phyloP scores from a whole-genome alignment of 305 asterid genomes.

The Salvia sclarea region DNA sequence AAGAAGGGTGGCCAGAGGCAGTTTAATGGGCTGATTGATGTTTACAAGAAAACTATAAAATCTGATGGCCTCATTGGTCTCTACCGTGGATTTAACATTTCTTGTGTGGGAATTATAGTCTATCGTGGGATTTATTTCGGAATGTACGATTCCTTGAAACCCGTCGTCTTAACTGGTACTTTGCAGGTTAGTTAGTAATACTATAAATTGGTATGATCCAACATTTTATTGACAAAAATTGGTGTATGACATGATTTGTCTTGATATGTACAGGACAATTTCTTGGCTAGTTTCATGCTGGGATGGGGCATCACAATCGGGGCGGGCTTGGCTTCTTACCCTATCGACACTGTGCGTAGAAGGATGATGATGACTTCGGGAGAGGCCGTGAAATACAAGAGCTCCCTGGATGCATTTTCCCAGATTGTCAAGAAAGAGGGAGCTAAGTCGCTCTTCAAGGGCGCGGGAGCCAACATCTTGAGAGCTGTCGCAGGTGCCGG shows the following conservation, averaged over 20 bases:
- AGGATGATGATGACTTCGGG: slow-evolving; percentile 85
- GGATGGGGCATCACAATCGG: slow-evolving; percentile 62
- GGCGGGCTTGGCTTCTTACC: slow-evolving; percentile 66
- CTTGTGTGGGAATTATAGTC: slow-evolving; percentile 62
- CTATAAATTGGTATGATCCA: background rate
- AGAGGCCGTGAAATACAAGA: slow-evolving; percentile 58
- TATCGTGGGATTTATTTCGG: slow-evolving; percentile 71
- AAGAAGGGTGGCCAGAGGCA: slow-evolving; percentile 64
- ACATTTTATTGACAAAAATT: background rate
- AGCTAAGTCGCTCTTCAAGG: slow-evolving; percentile 54
- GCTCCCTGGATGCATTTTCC: slow-evolving; percentile 55
- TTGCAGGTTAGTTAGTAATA: slow-evolving; percentile 50
- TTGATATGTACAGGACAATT: slow-evolving; percentile 46
- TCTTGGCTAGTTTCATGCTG: slow-evolving; percentile 61
- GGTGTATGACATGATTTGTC: background rate
- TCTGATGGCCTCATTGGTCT: slow-evolving; percentile 63
- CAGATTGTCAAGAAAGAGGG: slow-evolving; percentile 63
- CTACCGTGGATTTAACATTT: slow-evolving; percentile 63
- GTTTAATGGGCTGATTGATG: slow-evolving; percentile 61
- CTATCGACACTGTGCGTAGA: slow-evolving; percentile 56
- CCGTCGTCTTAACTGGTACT: slow-evolving; percentile 51
- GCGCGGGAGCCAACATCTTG: slow-evolving; percentile 64
- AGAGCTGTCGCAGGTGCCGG: slow-evolving; percentile 71
- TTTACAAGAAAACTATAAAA: slow-evolving; percentile 58
- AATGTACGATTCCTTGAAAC: slow-evolving; percentile 68